Percentiles rank a stretch among this genome's conserved stretches.
phyloP scores from a whole-genome alignment of 257 asterid genomes.

The Capsicum chinense region DNA sequence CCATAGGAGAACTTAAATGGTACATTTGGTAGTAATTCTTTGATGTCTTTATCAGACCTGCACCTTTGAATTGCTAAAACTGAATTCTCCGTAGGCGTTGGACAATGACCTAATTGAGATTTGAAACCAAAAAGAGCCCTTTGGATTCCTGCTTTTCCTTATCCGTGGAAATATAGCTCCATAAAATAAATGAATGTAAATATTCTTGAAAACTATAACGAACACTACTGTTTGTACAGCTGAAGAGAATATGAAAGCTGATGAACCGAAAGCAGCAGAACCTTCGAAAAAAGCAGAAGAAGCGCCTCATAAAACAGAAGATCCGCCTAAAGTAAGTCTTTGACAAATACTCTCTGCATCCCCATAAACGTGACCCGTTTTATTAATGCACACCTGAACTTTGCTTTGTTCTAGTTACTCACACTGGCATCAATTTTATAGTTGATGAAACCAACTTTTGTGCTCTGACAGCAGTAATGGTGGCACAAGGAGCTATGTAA shows the following conservation, averaged over 20 bases:
- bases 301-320: background rate
- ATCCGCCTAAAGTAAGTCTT: conserved; percentile 49
- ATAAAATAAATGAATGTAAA: background rate
- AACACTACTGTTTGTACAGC: conserved; percentile 42
- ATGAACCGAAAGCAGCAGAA: conserved; percentile 55
- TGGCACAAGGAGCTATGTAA: background rate
- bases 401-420: background rate
- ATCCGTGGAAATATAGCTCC: background rate
- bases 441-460: background rate
- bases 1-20: background rate
- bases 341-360: background rate
- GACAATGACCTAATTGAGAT: no score
- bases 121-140: background rate
- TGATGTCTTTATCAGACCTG: background rate
- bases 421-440: background rate
- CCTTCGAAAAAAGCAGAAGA: conserved; percentile 15
- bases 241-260: conserved; percentile 64
- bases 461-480: background rate
- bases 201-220: background rate
- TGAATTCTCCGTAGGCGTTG: background rate
- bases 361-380: background rate
- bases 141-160: background rate
- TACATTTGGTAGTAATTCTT: background rate
- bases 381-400: background rate
- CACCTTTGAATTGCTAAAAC: background rate